Base-by-base conservation (phyloP, 768 basidiomycete species). In the Lactarius vividus region DNA sequence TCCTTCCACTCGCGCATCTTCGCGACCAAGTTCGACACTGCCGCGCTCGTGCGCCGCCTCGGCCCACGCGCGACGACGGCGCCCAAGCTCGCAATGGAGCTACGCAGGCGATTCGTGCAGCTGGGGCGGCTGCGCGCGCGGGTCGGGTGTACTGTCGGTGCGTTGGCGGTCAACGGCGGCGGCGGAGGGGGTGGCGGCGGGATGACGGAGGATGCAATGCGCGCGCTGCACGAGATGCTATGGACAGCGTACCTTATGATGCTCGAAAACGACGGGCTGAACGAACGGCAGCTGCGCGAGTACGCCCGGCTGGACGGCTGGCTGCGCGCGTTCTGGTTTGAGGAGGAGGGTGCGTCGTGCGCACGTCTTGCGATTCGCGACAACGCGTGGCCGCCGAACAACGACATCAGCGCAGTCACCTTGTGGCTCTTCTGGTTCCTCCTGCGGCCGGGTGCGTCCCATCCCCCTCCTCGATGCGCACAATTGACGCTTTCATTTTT, bases 351-450 rank as follows among this genome's bases (percentile, higher is more conserved):
- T 2, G 81, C 85, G 29, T 88, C 88, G 28, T 74, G 75, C 40
- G 83, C 84, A 0, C 76, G 75, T 28, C 71, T 74, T 42, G 74
- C 73, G 44, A 77, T 87, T 28, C 72, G 71, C n/a, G 73, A 69
- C 10, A 82, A 83, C 26, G 67, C 72, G 4, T 92, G 90, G 89
- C 87, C 86, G 0, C 72, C 76, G 42, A 82, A 85, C 57, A 78
- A 82, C 61, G 79, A 79, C 66, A 77, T 79, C 23, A 83, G 81
- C 53, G 79, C 86, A 3, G 73, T 91, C 55, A 88, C 85, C 3
- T 88, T 91, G 84, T 93, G 89, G 91, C 72, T 92, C 20, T 84
- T 89, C 71, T 93, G 90, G 89, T 84, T 89, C 69, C 75, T 92
- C 42, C 73, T 91, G 18, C 79, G 77, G 28, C 82, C 84, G 65